Base-by-base conservation (phyloP, 2,329 filamentous ascomycete genomes). In the Seiridium cupressi region DNA sequence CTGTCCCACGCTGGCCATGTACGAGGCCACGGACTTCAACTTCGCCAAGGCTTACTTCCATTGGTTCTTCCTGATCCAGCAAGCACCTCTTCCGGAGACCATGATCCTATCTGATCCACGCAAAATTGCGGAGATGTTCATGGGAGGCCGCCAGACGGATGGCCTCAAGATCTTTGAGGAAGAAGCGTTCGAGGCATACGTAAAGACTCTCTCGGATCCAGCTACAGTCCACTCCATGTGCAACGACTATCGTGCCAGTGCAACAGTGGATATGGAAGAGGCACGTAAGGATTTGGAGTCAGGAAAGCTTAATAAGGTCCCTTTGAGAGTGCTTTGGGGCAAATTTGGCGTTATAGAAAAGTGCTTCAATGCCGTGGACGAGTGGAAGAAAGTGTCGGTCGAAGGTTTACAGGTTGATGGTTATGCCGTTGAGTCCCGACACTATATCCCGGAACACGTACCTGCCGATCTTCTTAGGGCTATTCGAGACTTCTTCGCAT, bases 21-120 rank as follows among this genome's bases (percentile, higher is more conserved):
- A 80, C 71, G 72, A 73, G 54, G 70, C 76, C 13, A 77, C 77
- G 3, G 64, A 77, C 56, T 64, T 74, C 4, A 69, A 70, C 0
- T 80, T 84, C 61, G 79, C 81, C 1, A 74, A 73, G 35, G 75
- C 76, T 0, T 86, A 85, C 68, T 86, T 81, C 65, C 84, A 87
- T 69, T 87, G 84, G 83, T 84, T 84, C 57, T 81, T 86, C 63
- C 75, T 86, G 26, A 81, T 84, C 7, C 84, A 87, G 66, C 68
- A 72, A 0, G 71, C 71, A 4, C 80, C 84, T 0, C 75, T 86
- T 4, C 83, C 80, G 0, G 83, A 85, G 65, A 77, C 74, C 46
- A 70, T 84, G 51, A 78, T 80, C 62, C 70, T 70, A 0, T 69
- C 66, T 0, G 67, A 72, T 32, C 76, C 78, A 3, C 66, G 73